Evolutionary conservation across 2,329 filamentous ascomycete species (phyloP), one percentile per base, ranked within the genome.

Genomic region (Colletotrichum cuscutae): DNA sequence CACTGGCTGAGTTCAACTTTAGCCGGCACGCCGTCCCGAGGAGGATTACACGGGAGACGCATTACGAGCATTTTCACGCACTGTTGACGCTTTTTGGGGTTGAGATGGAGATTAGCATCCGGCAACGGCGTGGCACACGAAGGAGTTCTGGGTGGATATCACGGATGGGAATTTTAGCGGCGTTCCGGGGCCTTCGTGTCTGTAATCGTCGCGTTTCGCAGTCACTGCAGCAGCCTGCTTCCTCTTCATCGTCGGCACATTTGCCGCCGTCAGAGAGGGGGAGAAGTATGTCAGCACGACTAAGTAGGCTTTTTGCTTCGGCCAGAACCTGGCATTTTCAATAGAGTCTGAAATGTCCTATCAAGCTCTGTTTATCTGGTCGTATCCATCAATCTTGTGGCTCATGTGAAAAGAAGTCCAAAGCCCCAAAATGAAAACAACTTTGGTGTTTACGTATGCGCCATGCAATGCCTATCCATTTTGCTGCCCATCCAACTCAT

Each of bases 61-160:
- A 62, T 66, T 46, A 70, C 53, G 59, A 66, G 63, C 61, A 75
- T 71, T 68, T 71, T 53, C 58, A 68, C 60, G 65, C 64, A 42
- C 54, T 73, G 35, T 71, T 74, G 46, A 60, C 65, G 60, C 58
- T 65, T 61, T 67, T 62, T 57, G 65, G 62, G 37, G 59, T 74
- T 49, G 71, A 74, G 61, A 61, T 73, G 8, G 71, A 74, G 71
- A 74, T 73, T 24, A 68, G 71, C 71, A 70, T 69, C 71, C 73
- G 73, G 73, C 73, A 74, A 70, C 73, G 73, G 71, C 73, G 70
- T 67, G 73, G 22, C 54, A 72, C 65, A 66, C 61, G 58, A 71
- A 71, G 73, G 73, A 74, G 66, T 73, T 73, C 49, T 65, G 71
- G 73, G 61, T 74, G 73, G 73, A 67, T 73, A 72, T 73, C 71